Percentiles rank a stretch among this genome's conserved stretches.
These are phyloP conservation scores for Cladosporium sp. DNA, from an alignment of 2,329 filamentous ascomycete species.

Conservation along the genomic window DNA sequence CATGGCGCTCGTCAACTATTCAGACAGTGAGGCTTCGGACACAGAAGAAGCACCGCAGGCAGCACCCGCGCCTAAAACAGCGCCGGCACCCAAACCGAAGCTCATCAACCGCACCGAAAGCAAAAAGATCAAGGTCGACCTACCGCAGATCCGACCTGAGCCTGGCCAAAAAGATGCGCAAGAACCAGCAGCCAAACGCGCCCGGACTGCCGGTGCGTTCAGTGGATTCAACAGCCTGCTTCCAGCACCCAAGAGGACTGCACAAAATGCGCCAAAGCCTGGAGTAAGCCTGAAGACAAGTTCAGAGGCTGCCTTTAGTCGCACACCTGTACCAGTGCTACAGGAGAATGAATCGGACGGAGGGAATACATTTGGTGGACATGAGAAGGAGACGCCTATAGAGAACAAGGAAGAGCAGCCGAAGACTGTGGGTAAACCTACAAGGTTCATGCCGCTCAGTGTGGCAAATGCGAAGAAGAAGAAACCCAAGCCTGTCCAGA, in stretches of 20 bases:
- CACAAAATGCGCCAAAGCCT: slow-evolving; percentile 40
- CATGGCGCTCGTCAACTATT: slow-evolving; percentile 80
- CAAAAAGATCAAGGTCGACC: slow-evolving; percentile 79
- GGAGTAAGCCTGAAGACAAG: slow-evolving; percentile 77
- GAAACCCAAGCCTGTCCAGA: slow-evolving; percentile 49
- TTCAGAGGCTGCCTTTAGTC: slow-evolving; percentile 72
- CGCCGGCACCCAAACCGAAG: slow-evolving; percentile 34
- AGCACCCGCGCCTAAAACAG: slow-evolving; percentile 21
- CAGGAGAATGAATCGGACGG: slow-evolving; percentile 18
- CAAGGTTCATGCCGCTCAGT: slow-evolving; percentile 86
- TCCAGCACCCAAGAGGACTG: slow-evolving; percentile 68
- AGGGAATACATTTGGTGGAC: not conserved
- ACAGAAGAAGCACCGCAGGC: slow-evolving; percentile 31
- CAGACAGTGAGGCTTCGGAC: slow-evolving; percentile 69
- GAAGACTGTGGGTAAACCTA: slow-evolving; percentile 69
- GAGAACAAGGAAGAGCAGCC: slow-evolving; percentile 48
- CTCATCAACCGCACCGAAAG: slow-evolving; percentile 59
- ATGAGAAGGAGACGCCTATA: not conserved
- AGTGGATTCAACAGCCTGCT: slow-evolving; percentile 81
- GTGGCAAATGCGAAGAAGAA: slow-evolving; percentile 71
- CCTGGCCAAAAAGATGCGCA: slow-evolving; percentile 36
- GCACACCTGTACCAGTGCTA: slow-evolving; percentile 51
- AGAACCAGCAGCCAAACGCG: slow-evolving; percentile 65
- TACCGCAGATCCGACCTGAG: slow-evolving; percentile 53
- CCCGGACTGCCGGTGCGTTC: slow-evolving; percentile 61